These are phyloP conservation scores for Monosporascus sp. DNA, from an alignment of 2,329 filamentous ascomycete species.

Conservation along the genomic window DNA sequence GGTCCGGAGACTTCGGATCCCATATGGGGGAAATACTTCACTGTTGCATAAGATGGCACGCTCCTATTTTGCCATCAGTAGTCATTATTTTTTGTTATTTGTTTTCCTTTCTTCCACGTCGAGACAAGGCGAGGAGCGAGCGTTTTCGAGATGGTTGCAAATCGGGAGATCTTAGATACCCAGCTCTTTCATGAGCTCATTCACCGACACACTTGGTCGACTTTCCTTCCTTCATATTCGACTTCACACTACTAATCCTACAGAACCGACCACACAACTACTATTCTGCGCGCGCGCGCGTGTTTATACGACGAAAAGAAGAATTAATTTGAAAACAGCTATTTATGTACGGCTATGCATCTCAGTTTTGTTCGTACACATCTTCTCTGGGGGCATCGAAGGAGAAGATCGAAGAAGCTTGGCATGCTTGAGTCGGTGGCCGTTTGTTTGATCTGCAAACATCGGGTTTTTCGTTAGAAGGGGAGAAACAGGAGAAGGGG, in stretches of 20 bases:
- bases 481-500: neutral
- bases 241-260: conserved; percentile 7
- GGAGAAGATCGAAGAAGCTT: neutral
- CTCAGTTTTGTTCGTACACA: neutral
- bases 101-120: no score
- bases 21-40: no score
- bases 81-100: conserved; percentile 9
- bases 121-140: conserved; percentile 8
- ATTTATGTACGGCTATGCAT: conserved; percentile 2
- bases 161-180: conserved; percentile 27
- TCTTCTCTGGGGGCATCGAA: neutral
- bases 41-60: conserved; percentile 4
- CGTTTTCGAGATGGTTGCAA: neutral
- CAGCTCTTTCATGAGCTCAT: conserved; percentile 27
- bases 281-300: conserved; percentile 7
- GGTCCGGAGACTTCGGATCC: no score
- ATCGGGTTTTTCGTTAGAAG: neutral
- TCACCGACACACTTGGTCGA: conserved; percentile 25
- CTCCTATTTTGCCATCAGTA: conserved; percentile 18
- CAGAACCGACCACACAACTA: neutral
- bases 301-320: neutral
- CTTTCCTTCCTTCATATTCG: conserved; percentile 13
- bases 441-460: neutral
- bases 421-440: neutral
- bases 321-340: neutral